Percentiles rank a stretch among this genome's conserved stretches.
Evolutionary conservation across 129 eudicot species (phyloP).

Genomic region (Flaveria robusta): DNA sequence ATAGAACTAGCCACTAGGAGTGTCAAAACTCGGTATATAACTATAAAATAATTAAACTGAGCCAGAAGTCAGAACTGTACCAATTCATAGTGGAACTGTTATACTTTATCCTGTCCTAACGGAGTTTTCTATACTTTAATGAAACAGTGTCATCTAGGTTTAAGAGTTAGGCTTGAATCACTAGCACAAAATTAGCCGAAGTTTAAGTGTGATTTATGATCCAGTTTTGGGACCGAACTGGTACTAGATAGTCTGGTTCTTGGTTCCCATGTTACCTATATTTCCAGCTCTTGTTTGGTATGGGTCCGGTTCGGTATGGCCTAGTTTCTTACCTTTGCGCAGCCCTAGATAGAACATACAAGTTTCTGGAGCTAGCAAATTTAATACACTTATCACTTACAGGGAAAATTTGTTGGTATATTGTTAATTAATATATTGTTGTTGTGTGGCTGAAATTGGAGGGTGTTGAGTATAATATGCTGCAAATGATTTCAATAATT

Average conservation of each 20-base stretch:
- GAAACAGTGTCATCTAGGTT: background rate
- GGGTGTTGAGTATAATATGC: conserved; percentile 7
- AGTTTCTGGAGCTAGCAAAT: conserved; percentile 15
- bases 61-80: background rate
- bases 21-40: conserved; percentile 1
- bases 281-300: background rate
- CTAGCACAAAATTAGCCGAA: background rate
- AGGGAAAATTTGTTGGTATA: background rate
- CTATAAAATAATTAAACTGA: background rate
- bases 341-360: background rate
- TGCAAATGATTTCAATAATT: background rate
- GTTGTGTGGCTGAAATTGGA: conserved; percentile 7
- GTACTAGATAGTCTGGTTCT: background rate
- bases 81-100: background rate
- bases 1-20: conserved; percentile 6
- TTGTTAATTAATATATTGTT: background rate
- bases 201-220: background rate
- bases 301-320: background rate
- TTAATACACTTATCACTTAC: background rate
- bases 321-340: background rate
- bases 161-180: background rate
- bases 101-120: background rate
- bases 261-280: background rate
- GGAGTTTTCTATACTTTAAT: background rate
- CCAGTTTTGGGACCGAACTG: background rate